Evolutionary conservation across 2,329 filamentous ascomycete species (phyloP), one percentile per base, ranked within the genome.

Genomic region (Arthroderma uncinatum): DNA sequence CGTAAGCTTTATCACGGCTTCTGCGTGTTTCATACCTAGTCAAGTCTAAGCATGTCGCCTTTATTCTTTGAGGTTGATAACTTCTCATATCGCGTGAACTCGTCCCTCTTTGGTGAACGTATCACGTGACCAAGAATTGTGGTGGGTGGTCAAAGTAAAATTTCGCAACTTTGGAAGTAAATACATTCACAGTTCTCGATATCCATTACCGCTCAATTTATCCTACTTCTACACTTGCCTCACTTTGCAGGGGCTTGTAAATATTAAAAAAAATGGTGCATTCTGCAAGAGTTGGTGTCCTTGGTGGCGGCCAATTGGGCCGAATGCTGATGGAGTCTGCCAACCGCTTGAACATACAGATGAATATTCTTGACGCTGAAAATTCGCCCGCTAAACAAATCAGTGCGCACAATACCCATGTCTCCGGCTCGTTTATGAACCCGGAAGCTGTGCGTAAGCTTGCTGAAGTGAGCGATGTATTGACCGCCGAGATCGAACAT

Each of bases 401-500:
- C 67, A 90, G 86, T 72, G 81, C 82, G 63, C 87, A 86, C 69
- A 74, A 78, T 63, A 77, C 79, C 62, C 89, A 96, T 68, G 82
- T 95, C 58, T 80, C 83, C 16, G 92, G 91, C 58, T 95, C 90
- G 0, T 96, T 95, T 79, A 91, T 89, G 69, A 86, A 95, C 63
- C 77, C 85, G 0, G 81, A 82, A 34, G 85, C 87, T 62, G 90
- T 97, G 62, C 82, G 84, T 44, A 79, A 89, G 69, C 78, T 97
- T n/a, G 90, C 92, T 1, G 74, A 80, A 39, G 74, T 78, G 34
- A 89, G 84, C 64, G 88, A 95, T 68, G 82, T 95, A 14, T 77
- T 96, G 60, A 96, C 90, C 0, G 88, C 95, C 12, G 92, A 97
- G 73, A 96, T 95, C 62, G 92, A 97, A 76, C 92, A 96, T 73